phyloP scores from a whole-genome alignment of 306 rosid species.

The Quercus aquifolioides region DNA sequence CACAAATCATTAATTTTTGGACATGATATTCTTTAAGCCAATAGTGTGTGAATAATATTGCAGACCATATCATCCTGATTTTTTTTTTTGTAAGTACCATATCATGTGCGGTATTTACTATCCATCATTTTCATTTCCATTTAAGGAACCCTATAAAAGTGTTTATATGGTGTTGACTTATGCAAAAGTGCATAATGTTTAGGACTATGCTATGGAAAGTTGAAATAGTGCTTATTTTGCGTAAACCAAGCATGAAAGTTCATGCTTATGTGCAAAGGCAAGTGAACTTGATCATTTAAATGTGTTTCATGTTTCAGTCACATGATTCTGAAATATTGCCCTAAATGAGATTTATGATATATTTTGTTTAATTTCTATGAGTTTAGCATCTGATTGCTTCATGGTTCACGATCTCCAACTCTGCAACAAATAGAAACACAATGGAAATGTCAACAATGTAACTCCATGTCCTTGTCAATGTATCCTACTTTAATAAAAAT shows the following conservation, averaged over 20 bases:
- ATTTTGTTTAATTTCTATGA: background rate
- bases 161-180: background rate
- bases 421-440: background rate
- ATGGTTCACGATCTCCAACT: background rate
- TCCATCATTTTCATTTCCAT: background rate
- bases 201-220: background rate
- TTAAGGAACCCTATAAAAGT: background rate
- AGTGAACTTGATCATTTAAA: background rate
- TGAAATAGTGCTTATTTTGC: background rate
- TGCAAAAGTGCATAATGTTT: background rate
- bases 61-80: background rate
- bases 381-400: conserved; percentile 1
- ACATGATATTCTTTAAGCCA: background rate
- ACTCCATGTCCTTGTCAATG: background rate
- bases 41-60: background rate
- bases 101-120: background rate
- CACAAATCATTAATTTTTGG: background rate
- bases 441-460: background rate
- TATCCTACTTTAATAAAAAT: background rate
- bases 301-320: background rate
- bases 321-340: background rate
- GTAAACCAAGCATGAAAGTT: background rate
- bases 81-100: background rate
- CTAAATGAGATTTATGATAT: background rate
- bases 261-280: background rate